These are phyloP conservation scores for Symbiodinium natans DNA, from an alignment of 73 alveolate genomes.

Conservation along the genomic window DNA sequence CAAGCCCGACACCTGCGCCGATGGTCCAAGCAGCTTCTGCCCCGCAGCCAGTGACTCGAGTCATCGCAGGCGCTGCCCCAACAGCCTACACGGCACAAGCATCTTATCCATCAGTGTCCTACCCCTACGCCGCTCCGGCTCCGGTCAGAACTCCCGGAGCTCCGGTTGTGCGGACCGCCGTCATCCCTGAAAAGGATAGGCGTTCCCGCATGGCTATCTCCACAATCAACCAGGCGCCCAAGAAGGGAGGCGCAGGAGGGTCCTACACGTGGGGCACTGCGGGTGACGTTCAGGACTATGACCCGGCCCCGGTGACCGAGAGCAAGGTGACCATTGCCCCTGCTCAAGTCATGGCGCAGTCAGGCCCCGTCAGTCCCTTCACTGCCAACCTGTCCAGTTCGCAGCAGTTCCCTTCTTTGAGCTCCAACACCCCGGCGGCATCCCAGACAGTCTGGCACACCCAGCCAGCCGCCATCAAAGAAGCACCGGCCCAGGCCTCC, in stretches of 20 bases:
- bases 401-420: slow-evolving; percentile 77
- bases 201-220: slow-evolving; percentile 86
- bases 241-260: slow-evolving; percentile 92
- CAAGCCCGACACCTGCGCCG: not conserved
- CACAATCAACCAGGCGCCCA: slow-evolving; percentile 70
- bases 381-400: slow-evolving; percentile 45
- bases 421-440: not conserved
- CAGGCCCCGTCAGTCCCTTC: slow-evolving; percentile 5
- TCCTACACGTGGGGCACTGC: slow-evolving; percentile 76
- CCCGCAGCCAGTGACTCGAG: not conserved
- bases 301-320: slow-evolving; percentile 45
- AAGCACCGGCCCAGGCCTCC: not conserved
- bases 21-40: not conserved
- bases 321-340: slow-evolving; percentile 55
- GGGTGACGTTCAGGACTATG: slow-evolving; percentile 71
- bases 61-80: not conserved
- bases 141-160: not conserved
- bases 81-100: not conserved
- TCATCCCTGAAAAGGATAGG: slow-evolving; percentile 12
- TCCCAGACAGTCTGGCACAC: slow-evolving; percentile 23
- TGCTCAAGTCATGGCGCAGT: not conserved
- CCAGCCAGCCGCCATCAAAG: slow-evolving; percentile 60
- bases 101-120: not conserved
- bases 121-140: not conserved
- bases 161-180: not conserved